Evolutionary conservation across 2,329 filamentous ascomycete genomes (phyloP).

Genomic region (Ophiognomonia clavigignenti-juglandacearum): DNA sequence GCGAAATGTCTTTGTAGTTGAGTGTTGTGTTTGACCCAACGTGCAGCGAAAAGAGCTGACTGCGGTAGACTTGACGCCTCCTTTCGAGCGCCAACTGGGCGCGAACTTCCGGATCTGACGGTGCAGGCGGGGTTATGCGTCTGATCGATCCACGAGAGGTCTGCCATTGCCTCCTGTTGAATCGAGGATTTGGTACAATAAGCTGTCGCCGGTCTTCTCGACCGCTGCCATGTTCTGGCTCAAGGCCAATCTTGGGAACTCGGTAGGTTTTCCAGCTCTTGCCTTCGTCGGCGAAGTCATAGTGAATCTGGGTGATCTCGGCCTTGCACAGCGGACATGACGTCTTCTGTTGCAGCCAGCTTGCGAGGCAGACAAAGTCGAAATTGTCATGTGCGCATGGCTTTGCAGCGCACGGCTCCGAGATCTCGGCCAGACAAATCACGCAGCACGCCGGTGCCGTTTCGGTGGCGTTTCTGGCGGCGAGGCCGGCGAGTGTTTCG

Average conservation of each 20-base stretch:
- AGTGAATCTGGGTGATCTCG: conserved; percentile 53
- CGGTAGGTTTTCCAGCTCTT: conserved; percentile 53
- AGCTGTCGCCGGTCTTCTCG: neutral
- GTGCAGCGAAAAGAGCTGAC: conserved; percentile 71
- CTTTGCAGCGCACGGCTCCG: conserved; percentile 64
- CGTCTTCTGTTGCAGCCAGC: conserved; percentile 70
- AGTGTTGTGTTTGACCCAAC: conserved; percentile 79
- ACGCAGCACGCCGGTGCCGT: conserved; percentile 57
- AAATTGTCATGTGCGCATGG: conserved; percentile 80
- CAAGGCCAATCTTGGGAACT: conserved; percentile 31
- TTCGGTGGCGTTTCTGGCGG: conserved; percentile 16
- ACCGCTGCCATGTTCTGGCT: neutral
- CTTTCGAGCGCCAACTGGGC: conserved; percentile 36
- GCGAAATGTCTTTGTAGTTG: conserved; percentile 68
- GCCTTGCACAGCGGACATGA: conserved; percentile 76
- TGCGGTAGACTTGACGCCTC: conserved; percentile 68
- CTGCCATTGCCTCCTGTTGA: neutral
- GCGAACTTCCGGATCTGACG: neutral
- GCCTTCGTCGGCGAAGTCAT: conserved; percentile 51
- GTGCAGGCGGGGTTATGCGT: conserved; percentile 6
- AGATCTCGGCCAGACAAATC: conserved; percentile 77
- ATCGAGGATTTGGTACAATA: neutral
- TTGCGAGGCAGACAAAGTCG: conserved; percentile 79
- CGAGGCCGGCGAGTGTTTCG: conserved; percentile 39
- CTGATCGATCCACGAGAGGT: neutral